Percentiles rank a stretch among this genome's conserved stretches.
These are phyloP conservation scores for Colletotrichum phormii DNA, from an alignment of 2,329 filamentous ascomycete genomes.

Conservation along the genomic window DNA sequence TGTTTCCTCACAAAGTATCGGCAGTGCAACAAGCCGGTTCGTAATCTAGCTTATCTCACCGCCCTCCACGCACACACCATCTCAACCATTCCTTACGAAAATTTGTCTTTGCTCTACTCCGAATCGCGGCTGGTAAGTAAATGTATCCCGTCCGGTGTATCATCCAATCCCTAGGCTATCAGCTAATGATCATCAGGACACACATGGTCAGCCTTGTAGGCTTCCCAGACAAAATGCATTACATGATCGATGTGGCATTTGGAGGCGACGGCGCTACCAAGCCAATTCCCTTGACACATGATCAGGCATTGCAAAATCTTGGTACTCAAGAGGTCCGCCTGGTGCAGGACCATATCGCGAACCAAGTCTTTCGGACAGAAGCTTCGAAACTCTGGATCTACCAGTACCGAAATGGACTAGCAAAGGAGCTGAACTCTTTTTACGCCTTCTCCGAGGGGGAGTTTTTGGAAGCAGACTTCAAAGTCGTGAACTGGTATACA, in stretches of 20 bases:
- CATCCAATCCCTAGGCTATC: too few species aligned
- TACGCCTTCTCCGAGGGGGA: slow-evolving; percentile 77
- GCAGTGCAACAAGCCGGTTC: slow-evolving; percentile 41
- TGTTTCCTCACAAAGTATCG: slow-evolving; percentile 42
- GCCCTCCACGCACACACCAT: slow-evolving; percentile 59
- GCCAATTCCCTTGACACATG: slow-evolving; percentile 65
- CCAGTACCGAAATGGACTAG: slow-evolving; percentile 62
- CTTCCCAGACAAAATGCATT: slow-evolving; percentile 60
- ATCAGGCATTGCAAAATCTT: slow-evolving; percentile 58
- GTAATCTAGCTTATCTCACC: slow-evolving; percentile 44
- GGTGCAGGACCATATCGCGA: slow-evolving; percentile 59
- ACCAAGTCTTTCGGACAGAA: slow-evolving; percentile 52
- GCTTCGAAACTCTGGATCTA: slow-evolving; percentile 71
- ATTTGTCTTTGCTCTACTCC: slow-evolving; percentile 65
- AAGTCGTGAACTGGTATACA: slow-evolving; percentile 68
- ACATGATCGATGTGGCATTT: slow-evolving; percentile 72
- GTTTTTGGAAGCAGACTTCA: slow-evolving; percentile 71
- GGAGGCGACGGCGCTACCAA: slow-evolving; percentile 70
- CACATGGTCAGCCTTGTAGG: slow-evolving; percentile 73
- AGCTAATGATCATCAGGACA: slow-evolving; percentile 43
- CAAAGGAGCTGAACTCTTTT: slow-evolving; percentile 64
- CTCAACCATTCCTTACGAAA: slow-evolving; percentile 66
- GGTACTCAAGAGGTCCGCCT: slow-evolving; percentile 68
- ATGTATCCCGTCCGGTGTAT: neutral
- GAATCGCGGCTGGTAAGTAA: slow-evolving; percentile 55